These are phyloP conservation scores for Pseudogymnoascus sp. DNA, from an alignment of 2,329 filamentous ascomycete species.

Conservation along the genomic window DNA sequence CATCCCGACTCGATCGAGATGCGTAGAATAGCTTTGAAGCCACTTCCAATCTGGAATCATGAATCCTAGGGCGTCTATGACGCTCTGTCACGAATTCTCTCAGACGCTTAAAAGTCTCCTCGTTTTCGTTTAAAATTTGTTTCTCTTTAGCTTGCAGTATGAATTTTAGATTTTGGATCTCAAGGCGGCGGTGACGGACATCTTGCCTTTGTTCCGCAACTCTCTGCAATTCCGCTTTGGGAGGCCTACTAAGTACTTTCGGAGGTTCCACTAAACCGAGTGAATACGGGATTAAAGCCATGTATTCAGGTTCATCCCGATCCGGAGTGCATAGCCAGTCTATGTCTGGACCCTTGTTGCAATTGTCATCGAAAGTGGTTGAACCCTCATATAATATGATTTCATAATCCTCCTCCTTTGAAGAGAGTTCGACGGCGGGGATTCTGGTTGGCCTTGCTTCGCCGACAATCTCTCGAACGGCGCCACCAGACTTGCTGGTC, in stretches of 20 bases:
- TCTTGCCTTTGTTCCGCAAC: background rate
- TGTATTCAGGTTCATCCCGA: background rate
- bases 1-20: conserved; percentile 8
- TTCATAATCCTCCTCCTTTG: background rate
- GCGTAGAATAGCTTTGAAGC: background rate
- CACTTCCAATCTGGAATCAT: background rate
- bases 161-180: background rate
- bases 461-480: background rate
- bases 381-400: background rate
- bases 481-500: background rate
- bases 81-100: background rate
- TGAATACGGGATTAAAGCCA: background rate
- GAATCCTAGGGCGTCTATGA: background rate
- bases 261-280: background rate
- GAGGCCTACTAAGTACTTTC: background rate
- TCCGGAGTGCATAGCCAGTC: background rate
- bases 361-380: background rate
- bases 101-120: background rate
- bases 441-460: background rate
- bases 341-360: background rate
- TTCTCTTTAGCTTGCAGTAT: background rate
- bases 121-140: background rate
- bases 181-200: background rate
- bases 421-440: background rate
- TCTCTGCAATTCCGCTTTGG: background rate